These are phyloP conservation scores for Silene vulgaris DNA, from an alignment of 179 eudicot species.

Conservation along the genomic window DNA sequence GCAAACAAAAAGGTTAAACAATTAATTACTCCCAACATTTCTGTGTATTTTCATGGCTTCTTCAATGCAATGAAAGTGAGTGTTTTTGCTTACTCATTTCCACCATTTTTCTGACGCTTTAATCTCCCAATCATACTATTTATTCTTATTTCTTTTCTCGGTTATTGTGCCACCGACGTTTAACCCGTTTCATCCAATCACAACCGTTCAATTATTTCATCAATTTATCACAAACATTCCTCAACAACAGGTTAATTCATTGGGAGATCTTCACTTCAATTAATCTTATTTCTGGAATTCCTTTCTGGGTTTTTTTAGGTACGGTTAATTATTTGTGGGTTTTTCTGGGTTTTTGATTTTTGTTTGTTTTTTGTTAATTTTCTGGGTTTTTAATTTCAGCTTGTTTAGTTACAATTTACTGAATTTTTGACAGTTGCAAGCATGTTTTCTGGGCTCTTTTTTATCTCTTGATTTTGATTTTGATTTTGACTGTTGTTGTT, in stretches of 20 bases:
- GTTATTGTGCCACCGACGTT: conserved; percentile 29
- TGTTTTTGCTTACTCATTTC: not conserved
- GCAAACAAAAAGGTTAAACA: conserved; percentile 5
- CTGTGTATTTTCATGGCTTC: conserved; percentile 1
- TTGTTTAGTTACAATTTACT: not conserved
- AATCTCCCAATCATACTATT: not conserved
- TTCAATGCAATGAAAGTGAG: conserved; percentile 14
- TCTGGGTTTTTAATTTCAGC: not conserved
- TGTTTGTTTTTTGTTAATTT: not conserved
- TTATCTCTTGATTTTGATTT: conserved; percentile 7
- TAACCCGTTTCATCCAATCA: not conserved
- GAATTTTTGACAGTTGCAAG: not conserved
- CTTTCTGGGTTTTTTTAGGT: conserved; percentile 12
- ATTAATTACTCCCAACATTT: not conserved
- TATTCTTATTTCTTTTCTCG: conserved; percentile 16
- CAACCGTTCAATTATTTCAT: not conserved
- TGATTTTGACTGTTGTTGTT: not conserved
- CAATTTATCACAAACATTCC: conserved; percentile 12
- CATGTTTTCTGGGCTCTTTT: not conserved
- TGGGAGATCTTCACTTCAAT: conserved; percentile 14
- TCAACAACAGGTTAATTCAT: not conserved
- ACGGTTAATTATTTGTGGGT: not conserved
- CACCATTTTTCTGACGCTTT: not conserved
- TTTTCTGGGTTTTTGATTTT: not conserved
- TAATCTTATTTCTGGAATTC: not conserved